phyloP scores from a whole-genome alignment of 495 filamentous ascomycete species.

The Talaromyces stipitatus region DNA sequence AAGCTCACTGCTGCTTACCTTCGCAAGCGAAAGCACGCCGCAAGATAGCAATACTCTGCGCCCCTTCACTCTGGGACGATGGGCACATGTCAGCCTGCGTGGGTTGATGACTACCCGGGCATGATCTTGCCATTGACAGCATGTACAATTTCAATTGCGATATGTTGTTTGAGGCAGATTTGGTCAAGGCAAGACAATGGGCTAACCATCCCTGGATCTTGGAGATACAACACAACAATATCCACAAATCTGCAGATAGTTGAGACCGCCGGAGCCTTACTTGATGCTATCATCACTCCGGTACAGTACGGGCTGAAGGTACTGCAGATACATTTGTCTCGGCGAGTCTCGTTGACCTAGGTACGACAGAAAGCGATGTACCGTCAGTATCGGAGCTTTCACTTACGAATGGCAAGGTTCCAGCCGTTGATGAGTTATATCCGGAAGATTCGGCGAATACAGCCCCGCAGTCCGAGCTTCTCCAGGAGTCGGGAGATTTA shows the following conservation, averaged over 20 bases:
- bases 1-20: too few relatives aligned
- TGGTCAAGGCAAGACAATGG: too few relatives aligned
- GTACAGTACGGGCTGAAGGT: constrained; percentile 37
- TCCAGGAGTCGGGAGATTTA: too few relatives aligned
- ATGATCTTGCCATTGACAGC: neutral
- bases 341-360: neutral
- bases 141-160: neutral
- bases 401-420: too few relatives aligned
- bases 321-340: neutral
- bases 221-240: too few relatives aligned
- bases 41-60: neutral
- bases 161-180: neutral
- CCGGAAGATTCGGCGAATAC: too few relatives aligned
- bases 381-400: neutral
- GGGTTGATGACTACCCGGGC: neutral
- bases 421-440: too few relatives aligned
- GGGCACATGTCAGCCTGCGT: neutral
- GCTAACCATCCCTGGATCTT: neutral
- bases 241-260: too few relatives aligned
- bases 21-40: too few relatives aligned
- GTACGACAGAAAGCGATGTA: neutral
- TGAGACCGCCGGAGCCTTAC: too few relatives aligned
- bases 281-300: too few relatives aligned
- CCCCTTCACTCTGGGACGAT: neutral
- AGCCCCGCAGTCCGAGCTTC: too few relatives aligned